Evolutionary conservation across 1,139 yeast genomes (phyloP).

Genomic region (Blastobotrys raffinosifermentans): DNA sequence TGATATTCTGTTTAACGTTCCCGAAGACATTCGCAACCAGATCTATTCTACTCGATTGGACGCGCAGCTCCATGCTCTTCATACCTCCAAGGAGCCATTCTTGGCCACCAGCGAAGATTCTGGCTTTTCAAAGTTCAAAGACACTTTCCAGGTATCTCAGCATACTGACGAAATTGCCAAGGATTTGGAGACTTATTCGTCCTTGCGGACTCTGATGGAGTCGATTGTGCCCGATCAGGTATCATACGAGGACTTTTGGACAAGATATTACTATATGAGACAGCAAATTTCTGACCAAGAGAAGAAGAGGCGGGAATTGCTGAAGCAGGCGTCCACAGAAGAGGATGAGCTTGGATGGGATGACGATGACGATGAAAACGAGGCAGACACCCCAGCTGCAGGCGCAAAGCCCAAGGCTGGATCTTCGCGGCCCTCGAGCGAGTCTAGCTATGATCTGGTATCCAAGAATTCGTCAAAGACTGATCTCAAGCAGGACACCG

Average conservation of each 20-base stretch:
- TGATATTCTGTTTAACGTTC: constrained; percentile 42
- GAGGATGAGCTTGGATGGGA: constrained; percentile 49
- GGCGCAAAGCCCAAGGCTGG: constrained; percentile 1
- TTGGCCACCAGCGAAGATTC: constrained; percentile 28
- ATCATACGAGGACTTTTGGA: constrained; percentile 66
- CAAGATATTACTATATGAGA: constrained; percentile 56
- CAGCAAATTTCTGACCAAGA: constrained; percentile 57
- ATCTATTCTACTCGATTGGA: constrained; percentile 50
- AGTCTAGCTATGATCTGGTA: constrained; percentile 38
- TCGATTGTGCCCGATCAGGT: constrained; percentile 61
- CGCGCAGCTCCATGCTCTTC: constrained; percentile 50
- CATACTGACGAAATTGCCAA: constrained; percentile 50
- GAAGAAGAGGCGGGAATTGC: constrained; percentile 55
- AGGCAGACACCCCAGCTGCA: constrained; percentile 9
- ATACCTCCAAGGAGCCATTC: constrained; percentile 44
- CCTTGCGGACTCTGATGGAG: constrained; percentile 54
- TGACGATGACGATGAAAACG: constrained; percentile 50
- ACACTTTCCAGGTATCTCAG: constrained; percentile 40
- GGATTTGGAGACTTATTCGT: constrained; percentile 46
- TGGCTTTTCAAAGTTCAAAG: constrained; percentile 32
- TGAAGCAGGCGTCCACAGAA: constrained; percentile 39
- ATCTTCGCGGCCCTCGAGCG: constrained; percentile 36
- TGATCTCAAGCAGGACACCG: constrained; percentile 22
- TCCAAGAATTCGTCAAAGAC: constrained; percentile 35
- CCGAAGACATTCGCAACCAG: constrained; percentile 32